Percentiles rank a stretch among this genome's conserved stretches.
Evolutionary conservation across 768 basidiomycete species (phyloP).

Genomic region (Asterophora lycoperdoides): DNA sequence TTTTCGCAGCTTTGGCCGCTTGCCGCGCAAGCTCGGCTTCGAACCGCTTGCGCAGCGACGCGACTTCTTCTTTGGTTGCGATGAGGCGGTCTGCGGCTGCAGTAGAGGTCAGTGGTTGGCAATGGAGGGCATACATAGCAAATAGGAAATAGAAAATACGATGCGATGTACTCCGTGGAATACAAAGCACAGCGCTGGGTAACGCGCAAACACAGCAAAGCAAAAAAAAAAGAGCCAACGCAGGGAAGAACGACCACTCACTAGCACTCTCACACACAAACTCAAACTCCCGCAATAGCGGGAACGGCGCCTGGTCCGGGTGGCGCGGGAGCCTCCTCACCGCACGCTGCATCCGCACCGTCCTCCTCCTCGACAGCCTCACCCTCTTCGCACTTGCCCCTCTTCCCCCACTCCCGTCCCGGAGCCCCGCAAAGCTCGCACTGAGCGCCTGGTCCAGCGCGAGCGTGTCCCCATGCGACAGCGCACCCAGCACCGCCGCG

Average conservation of each 20-base stretch:
- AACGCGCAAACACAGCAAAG: slow-evolving; percentile 14
- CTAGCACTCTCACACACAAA: slow-evolving; percentile 63
- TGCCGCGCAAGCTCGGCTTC: slow-evolving; percentile 72
- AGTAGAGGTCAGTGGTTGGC: not conserved
- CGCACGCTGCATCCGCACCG: slow-evolving; percentile 41
- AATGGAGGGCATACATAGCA: no score
- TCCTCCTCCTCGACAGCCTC: slow-evolving; percentile 52
- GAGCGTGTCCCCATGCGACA: slow-evolving; percentile 64
- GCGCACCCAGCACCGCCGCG: slow-evolving; percentile 61
- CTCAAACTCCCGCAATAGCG: slow-evolving; percentile 46
- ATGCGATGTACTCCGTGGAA: no score
- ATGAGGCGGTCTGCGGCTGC: slow-evolving; percentile 70
- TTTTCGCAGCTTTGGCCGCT: slow-evolving; percentile 56
- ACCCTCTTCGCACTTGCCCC: slow-evolving; percentile 29
- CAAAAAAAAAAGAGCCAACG: slow-evolving; percentile 22
- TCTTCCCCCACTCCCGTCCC: slow-evolving; percentile 6
- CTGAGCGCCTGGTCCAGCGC: slow-evolving; percentile 78
- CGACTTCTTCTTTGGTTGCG: slow-evolving; percentile 66
- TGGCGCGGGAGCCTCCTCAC: slow-evolving; percentile 41
- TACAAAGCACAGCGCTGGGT: no score
- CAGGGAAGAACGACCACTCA: no score
- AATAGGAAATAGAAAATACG: slow-evolving; percentile 3
- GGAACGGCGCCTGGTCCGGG: slow-evolving; percentile 45
- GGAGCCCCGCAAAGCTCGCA: slow-evolving; percentile 32
- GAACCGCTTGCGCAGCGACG: slow-evolving; percentile 60